These are phyloP conservation scores for Poa pratensis DNA, from an alignment of 176 grass and related monocot genomes.

Conservation along the genomic window DNA sequence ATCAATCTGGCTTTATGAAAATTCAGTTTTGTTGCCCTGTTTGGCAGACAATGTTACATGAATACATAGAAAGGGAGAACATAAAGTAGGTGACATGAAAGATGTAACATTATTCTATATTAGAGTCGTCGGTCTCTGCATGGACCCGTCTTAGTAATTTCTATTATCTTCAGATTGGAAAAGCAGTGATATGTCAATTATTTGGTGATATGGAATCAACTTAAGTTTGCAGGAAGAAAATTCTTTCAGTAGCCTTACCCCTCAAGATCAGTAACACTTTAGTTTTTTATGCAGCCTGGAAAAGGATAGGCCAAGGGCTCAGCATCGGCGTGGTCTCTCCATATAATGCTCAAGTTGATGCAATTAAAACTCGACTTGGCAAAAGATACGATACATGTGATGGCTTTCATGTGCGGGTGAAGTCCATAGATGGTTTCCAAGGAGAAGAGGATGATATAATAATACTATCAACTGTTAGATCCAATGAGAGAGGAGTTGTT, in stretches of 20 bases:
- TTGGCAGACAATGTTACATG: background rate
- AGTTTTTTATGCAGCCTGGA: conserved; percentile 47
- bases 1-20: background rate
- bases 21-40: background rate
- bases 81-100: background rate
- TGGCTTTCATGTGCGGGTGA: conserved; percentile 64
- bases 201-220: background rate
- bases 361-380: conserved; percentile 61
- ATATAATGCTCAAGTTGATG: conserved; percentile 59
- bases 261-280: background rate
- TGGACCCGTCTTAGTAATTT: too few relatives aligned
- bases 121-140: background rate
- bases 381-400: conserved; percentile 41
- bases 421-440: conserved; percentile 82
- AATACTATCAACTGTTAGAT: conserved; percentile 65
- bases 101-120: background rate
- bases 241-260: background rate
- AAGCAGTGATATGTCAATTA: too few relatives aligned
- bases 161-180: too few relatives aligned
- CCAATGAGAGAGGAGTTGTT: conserved; percentile 43
- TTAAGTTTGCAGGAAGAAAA: background rate
- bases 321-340: conserved; percentile 72
- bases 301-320: conserved; percentile 38
- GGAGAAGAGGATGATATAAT: conserved; percentile 47
- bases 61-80: background rate